These are phyloP conservation scores for Ustilago nuda DNA, from an alignment of 1,284 basidiomycete species.

Conservation along the genomic window DNA sequence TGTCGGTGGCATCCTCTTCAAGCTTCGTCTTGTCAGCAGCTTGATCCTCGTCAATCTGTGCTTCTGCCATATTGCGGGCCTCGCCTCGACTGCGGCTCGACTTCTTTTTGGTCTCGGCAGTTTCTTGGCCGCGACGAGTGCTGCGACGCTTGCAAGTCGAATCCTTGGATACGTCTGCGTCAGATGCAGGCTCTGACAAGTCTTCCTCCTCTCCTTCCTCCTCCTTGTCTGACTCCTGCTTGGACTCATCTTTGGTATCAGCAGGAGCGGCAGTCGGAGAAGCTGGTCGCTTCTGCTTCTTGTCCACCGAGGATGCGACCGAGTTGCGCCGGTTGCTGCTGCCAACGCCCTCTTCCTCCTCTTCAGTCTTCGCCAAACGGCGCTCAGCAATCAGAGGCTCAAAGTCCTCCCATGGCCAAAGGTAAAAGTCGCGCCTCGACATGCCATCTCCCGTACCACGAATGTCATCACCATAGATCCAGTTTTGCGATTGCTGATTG, in stretches of 20 bases:
- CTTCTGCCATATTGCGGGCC: conserved; percentile 35
- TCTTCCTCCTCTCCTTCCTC: conserved; percentile 31
- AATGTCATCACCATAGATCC: conserved; percentile 43
- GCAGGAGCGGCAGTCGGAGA: conserved; percentile 11
- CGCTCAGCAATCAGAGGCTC: conserved; percentile 46
- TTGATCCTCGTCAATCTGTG: conserved; percentile 29
- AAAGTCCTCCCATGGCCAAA: conserved; percentile 50
- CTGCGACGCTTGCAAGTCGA: conserved; percentile 31
- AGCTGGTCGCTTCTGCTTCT: conserved; percentile 20
- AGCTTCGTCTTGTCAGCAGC: conserved; percentile 7
- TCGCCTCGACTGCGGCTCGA: conserved; percentile 15
- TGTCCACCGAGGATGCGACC: conserved; percentile 6
- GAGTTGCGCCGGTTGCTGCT: neutral
- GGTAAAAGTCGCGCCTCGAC: conserved; percentile 46
- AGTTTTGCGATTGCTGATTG: conserved; percentile 32
- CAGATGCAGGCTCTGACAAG: conserved; percentile 40
- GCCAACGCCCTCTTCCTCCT: conserved; percentile 16
- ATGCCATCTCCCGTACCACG: conserved; percentile 47
- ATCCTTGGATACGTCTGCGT: conserved; percentile 32
- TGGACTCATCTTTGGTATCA: conserved; percentile 1
- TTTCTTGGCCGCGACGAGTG: conserved; percentile 27
- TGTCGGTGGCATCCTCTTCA: conserved; percentile 28
- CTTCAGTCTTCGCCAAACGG: conserved; percentile 24
- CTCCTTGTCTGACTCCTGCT: conserved; percentile 18
- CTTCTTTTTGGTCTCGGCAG: conserved; percentile 19